Base-by-base conservation (phyloP, 2,329 filamentous ascomycete species). In the Trichoderma harzianum region DNA sequence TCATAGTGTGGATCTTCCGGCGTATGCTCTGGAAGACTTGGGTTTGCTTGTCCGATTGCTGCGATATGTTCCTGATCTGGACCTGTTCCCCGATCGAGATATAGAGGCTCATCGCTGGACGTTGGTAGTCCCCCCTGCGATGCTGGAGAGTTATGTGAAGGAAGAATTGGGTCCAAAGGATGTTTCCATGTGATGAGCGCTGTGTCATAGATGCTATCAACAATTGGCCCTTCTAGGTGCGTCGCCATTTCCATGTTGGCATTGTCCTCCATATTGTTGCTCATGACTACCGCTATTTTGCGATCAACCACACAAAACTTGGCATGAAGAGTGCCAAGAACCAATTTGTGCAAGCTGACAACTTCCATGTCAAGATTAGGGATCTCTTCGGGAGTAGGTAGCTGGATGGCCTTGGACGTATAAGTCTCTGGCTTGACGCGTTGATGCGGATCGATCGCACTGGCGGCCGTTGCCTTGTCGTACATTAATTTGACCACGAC, bases 161-260 rank as follows among this genome's bases (percentile, higher is more conserved):
- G 74, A 0, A 74, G 74, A 5, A 68, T 39, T 3, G 75, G 76
- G 7, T 71, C 68, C 0, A 93, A 77, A 1, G 82, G 80, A 72
- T 89, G 90, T 74, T 91, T 84, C 92, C 92, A 95, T 0, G 90
- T 91, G 8, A 94, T 85, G 51, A 94, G 79, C 0, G 91, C 91
- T 74, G 90, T 90, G 74, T 95, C 93, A 77, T 93, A 94, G 28
- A 95, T 80, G 1, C 89, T 89, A 76, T 94, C 91, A 0, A 95
- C 92, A 71, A 95, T 92, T 0, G 91, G 88, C 0, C 93, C 93
- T 80, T 95, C 92, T 0, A 94, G 78, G 70, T 93, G 92, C 3
- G 88, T 85, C 87, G 93, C 90, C 92, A 95, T 94, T 79, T 95
- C 93, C 70, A 94, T 73, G 74, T 95, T 95, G 75, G 93, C 91